Percentiles rank a stretch among this genome's conserved stretches.
Evolutionary conservation across 345 rosid genomes (phyloP).

Genomic region (Hibiscus syriacus): DNA sequence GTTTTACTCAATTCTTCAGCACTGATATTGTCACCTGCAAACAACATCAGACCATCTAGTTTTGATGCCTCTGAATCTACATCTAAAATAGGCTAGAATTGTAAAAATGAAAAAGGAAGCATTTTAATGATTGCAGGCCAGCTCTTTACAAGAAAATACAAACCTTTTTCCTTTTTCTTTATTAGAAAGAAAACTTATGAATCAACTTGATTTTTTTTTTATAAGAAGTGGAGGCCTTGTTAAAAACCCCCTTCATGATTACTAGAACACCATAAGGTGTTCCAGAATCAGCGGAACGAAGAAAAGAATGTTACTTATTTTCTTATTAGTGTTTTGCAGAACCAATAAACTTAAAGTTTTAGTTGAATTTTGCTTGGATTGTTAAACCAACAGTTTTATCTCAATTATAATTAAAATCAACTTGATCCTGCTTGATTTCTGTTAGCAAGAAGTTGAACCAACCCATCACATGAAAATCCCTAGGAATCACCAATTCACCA

Average conservation of each 20-base stretch:
- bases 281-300: too few species aligned
- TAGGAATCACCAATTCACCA: background rate
- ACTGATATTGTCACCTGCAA: slow-evolving; percentile 14
- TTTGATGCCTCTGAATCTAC: slow-evolving; percentile 16
- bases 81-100: background rate
- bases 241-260: too few species aligned
- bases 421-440: background rate
- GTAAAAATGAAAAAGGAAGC: background rate
- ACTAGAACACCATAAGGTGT: too few species aligned
- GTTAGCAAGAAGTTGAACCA: background rate
- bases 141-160: background rate
- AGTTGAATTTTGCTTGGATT: background rate
- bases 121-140: background rate
- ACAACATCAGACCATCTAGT: slow-evolving; percentile 1
- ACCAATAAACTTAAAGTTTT: background rate
- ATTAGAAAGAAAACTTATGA: background rate
- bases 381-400: background rate
- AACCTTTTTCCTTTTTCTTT: background rate
- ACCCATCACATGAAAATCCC: background rate
- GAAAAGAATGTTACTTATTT: background rate
- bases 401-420: background rate
- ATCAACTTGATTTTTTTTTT: background rate
- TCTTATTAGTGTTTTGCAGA: background rate
- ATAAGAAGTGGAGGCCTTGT: too few species aligned
- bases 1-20: slow-evolving; percentile 1